Evolutionary conservation across 306 rosid species (phyloP).

Genomic region (Pterocarpus macrocarpus): DNA sequence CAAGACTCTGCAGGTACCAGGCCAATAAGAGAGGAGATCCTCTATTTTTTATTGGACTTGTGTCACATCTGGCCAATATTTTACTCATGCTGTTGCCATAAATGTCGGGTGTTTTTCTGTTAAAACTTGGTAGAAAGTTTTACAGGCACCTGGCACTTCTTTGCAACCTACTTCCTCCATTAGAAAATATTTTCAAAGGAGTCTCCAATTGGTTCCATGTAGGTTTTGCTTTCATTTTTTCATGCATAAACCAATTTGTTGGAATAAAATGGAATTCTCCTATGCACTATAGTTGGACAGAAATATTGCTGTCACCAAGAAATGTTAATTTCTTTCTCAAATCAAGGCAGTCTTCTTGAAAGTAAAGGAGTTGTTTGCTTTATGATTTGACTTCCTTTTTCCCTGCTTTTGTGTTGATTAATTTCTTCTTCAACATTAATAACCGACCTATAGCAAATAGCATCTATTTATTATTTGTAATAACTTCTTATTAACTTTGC

Average conservation of each 20-base stretch:
- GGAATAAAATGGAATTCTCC: constrained; percentile 16
- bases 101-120: constrained; percentile 2
- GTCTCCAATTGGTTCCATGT: neutral
- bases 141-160: constrained; percentile 20
- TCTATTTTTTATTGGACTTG: neutral
- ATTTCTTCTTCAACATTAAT: neutral
- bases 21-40: constrained; percentile 4
- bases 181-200: neutral
- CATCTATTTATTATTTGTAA: constrained; percentile 32
- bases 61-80: neutral
- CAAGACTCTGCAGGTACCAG: neutral
- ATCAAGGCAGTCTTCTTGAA: constrained; percentile 33
- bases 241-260: constrained; percentile 2
- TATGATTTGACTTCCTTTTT: neutral
- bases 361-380: constrained; percentile 28
- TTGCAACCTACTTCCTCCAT: constrained; percentile 20
- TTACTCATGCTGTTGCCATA: neutral
- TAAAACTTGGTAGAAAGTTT: constrained; percentile 2
- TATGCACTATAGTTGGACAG: constrained; percentile 24
- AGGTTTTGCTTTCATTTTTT: constrained; percentile 12
- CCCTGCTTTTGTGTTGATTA: neutral
- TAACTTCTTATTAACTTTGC: constrained; percentile 44
- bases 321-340: neutral
- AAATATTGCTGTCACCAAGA: neutral
- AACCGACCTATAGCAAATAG: constrained; percentile 17